Conservation (phyloP, 2,329 filamentous ascomycete genomes). For the Colletotrichum higginsianum region DNA sequence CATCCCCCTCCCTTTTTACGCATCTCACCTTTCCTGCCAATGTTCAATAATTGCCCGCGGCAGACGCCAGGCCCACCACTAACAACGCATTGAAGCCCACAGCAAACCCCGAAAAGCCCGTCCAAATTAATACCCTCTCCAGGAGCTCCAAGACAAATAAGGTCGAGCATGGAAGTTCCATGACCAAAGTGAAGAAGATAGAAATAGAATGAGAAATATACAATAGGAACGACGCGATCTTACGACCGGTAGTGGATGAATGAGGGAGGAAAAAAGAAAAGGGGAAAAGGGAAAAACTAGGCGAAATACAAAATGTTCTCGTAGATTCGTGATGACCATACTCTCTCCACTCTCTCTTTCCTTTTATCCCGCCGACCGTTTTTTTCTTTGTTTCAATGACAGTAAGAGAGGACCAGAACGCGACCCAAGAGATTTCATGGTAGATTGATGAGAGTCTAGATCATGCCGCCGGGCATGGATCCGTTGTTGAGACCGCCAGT, state of each 20-base stretch:
- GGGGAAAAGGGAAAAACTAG: conserved; percentile 13
- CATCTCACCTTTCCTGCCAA: not conserved
- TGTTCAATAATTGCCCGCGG: conserved; percentile 21
- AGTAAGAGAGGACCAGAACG: conserved; percentile 22
- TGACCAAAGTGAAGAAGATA: not conserved
- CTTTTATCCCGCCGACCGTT: conserved; percentile 22
- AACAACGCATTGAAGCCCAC: conserved; percentile 1
- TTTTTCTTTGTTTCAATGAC: not conserved
- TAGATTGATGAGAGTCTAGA: conserved; percentile 50
- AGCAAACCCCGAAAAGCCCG: conserved; percentile 26
- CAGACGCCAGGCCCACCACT: conserved; percentile 42
- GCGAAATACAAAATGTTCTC: conserved; percentile 31
- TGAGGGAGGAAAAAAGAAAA: conserved; percentile 14
- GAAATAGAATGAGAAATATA: conserved; percentile 34
- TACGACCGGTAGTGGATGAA: not conserved
- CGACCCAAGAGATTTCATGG: conserved; percentile 1
- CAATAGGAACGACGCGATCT: conserved; percentile 17
- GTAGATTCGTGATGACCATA: conserved; percentile 41
- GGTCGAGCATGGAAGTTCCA: not conserved
- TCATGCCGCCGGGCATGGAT: conserved; percentile 61
- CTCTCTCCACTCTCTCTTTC: conserved; percentile 13
- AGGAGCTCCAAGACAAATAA: conserved; percentile 30
- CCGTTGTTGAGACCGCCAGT: conserved; percentile 48
- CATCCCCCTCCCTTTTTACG: not conserved
- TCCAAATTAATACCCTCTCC: conserved; percentile 37